A percentile compares a stretch with the other conserved stretches of the same genome.
phyloP scores from a whole-genome alignment of 108 stramenopile species.

The Chaetoceros tenuissimus region DNA sequence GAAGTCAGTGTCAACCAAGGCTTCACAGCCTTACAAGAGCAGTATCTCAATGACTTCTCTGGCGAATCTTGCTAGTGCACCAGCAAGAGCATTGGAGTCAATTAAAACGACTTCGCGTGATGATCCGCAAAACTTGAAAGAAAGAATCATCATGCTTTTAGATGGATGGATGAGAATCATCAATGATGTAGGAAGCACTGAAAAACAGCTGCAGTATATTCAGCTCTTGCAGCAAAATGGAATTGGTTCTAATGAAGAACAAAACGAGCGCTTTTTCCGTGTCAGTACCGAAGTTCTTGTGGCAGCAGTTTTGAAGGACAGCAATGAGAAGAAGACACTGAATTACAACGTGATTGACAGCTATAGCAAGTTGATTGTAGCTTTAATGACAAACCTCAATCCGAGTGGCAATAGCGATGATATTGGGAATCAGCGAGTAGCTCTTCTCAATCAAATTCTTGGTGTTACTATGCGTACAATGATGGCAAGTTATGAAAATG shows the following conservation, averaged over 20 bases:
- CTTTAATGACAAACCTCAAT: conserved; percentile 82
- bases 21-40: conserved; percentile 38
- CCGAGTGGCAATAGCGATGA: conserved; percentile 45
- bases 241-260: conserved; percentile 84
- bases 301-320: conserved; percentile 71
- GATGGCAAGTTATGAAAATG: conserved; percentile 64
- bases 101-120: conserved; percentile 43
- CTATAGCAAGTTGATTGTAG: conserved; percentile 82
- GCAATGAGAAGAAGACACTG: conserved; percentile 23
- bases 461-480: conserved; percentile 70
- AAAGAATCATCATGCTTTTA: conserved; percentile 85
- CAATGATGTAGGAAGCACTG: conserved; percentile 65
- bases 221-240: conserved; percentile 84
- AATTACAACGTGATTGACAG: conserved; percentile 91
- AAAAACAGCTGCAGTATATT: conserved; percentile 88
- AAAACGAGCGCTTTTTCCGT: conserved; percentile 94
- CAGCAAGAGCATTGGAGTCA: conserved; percentile 58
- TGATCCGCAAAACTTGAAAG: conserved; percentile 71
- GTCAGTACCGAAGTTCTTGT: conserved; percentile 85
- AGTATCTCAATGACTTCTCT: conserved; percentile 59
- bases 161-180: conserved; percentile 95
- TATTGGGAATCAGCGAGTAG: conserved; percentile 57
- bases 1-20: conserved; percentile 7
- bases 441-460: conserved; percentile 89
- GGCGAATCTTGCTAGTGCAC: conserved; percentile 38